These are phyloP conservation scores for Mortierella sp. DNA, from an alignment of 371 early-diverging fungal genomes.

Conservation along the genomic window DNA sequence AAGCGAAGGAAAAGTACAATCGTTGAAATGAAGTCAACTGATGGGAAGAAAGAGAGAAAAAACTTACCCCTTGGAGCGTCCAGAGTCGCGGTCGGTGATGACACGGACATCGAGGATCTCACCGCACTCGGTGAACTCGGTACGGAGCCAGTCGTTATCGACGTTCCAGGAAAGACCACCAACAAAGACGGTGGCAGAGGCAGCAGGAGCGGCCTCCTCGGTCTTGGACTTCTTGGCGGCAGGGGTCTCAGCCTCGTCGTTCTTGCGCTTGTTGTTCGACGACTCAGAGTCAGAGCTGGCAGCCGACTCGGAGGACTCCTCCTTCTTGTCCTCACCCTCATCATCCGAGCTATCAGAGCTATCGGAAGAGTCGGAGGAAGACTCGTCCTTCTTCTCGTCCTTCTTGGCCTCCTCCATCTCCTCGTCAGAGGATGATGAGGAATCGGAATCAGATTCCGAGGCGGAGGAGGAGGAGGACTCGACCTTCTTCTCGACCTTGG, in stretches of 20 bases:
- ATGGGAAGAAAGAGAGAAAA: conserved; percentile 8
- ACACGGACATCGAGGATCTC: conserved; percentile 75
- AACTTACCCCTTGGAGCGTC: conserved; percentile 75
- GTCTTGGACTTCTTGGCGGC: conserved; percentile 67
- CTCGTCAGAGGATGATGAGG: conserved; percentile 40
- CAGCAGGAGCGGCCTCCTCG: conserved; percentile 41
- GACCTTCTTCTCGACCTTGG: conserved; percentile 53
- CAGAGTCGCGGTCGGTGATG: conserved; percentile 72
- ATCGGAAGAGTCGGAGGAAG: conserved; percentile 32
- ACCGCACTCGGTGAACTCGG: conserved; percentile 74
- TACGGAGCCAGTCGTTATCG: conserved; percentile 71
- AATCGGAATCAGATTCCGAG: conserved; percentile 19
- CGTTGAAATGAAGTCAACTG: too few relatives aligned
- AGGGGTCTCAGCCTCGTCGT: conserved; percentile 52
- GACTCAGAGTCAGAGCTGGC: conserved; percentile 34
- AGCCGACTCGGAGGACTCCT: conserved; percentile 23
- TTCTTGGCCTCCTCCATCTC: conserved; percentile 40
- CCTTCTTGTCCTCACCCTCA: conserved; percentile 52
- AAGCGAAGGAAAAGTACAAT: too few relatives aligned
- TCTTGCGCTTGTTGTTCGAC: conserved; percentile 58
- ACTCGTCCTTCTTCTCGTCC: conserved; percentile 34
- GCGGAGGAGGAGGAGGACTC: conserved; percentile 25
- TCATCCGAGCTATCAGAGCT: conserved; percentile 28
- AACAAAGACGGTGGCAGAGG: conserved; percentile 68
- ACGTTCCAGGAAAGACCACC: conserved; percentile 80